Base-by-base conservation (phyloP, 352 stramenopile species). In the Phytophthora citrophthora region DNA sequence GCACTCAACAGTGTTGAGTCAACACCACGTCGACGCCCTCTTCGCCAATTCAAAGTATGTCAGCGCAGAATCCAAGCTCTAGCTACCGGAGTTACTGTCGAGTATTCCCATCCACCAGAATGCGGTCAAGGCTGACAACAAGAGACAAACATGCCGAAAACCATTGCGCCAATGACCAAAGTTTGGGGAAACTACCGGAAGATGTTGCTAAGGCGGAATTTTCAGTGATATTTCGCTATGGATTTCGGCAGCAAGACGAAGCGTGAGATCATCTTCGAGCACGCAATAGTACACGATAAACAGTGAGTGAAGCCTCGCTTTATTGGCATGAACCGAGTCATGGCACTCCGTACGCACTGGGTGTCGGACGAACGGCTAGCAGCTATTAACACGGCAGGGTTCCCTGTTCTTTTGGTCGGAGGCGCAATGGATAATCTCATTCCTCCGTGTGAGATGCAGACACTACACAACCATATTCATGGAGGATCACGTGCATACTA, bases 321-420 rank as follows among this genome's bases (percentile, higher is more conserved):
- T 9, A 23, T 31, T 4, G 60, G 65, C 1, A 38, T 72, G 5
- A 71, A 73, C 38, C 71, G 77, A 38, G 15, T 71, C 10, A 26
- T 76, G 13, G 71, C 71, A 2, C 16, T 76, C 13, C 57, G 59
- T 5, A 75, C 74, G 12, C 77, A 86, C 36, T 79, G 63, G 54
- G 47, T 86, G 39, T 79, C 69, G 34, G 69, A n/a, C n/a, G n/a
- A n/a, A n/a, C n/a, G n/a, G n/a, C n/a, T n/a, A n/a, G n/a, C n/a
- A n/a, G n/a, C n/a, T n/a, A n/a, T n/a, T n/a, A n/a, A n/a, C n/a
- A n/a, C n/a, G n/a, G n/a, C n/a, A n/a, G n/a, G n/a, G n/a, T n/a
- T n/a, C n/a, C n/a, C n/a, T n/a, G n/a, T n/a, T 29, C 56, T 83
- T 9, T 59, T 87, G 16, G 39, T 87, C n/a, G 77, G 77, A 4